A percentile compares a stretch with the other conserved stretches of the same genome.
Evolutionary conservation across 371 early-diverging fungal species (phyloP).

Genomic region (Saksenaea oblongispora): DNA sequence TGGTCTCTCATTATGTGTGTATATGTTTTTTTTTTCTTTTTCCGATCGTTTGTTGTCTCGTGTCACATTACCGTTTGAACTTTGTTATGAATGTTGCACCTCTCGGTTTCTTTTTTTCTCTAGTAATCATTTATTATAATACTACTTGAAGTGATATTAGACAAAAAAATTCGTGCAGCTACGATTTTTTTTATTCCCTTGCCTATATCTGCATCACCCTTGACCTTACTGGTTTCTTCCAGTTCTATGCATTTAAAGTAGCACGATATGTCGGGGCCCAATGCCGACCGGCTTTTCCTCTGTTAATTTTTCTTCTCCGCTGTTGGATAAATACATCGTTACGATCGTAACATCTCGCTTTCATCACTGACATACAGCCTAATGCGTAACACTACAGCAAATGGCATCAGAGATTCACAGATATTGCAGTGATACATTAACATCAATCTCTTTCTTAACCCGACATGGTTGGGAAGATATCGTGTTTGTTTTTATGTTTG

Average conservation of each 20-base stretch:
- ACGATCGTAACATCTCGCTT: conserved; percentile 76
- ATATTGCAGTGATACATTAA: too few relatives aligned
- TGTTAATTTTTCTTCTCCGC: conserved; percentile 61
- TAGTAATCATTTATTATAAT: conserved; percentile 51
- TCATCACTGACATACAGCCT: conserved; percentile 63
- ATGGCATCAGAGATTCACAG: too few relatives aligned
- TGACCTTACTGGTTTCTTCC: conserved; percentile 78
- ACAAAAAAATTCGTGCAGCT: conserved; percentile 69
- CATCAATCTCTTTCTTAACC: too few relatives aligned
- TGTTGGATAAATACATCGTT: conserved; percentile 71
- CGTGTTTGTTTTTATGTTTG: conserved; percentile 57
- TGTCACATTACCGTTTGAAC: conserved; percentile 44
- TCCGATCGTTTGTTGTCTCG: conserved; percentile 15
- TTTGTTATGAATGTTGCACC: conserved; percentile 69
- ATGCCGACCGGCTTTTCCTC: conserved; percentile 62
- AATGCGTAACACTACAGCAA: too few relatives aligned
- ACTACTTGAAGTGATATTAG: conserved; percentile 64
- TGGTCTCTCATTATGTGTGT: too few relatives aligned
- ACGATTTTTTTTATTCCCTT: conserved; percentile 75
- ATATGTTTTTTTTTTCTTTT: too few relatives aligned
- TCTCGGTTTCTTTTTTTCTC: conserved; percentile 60
- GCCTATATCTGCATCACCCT: conserved; percentile 85
- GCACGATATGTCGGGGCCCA: conserved; percentile 58
- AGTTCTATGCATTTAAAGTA: conserved; percentile 70
- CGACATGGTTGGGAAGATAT: too few relatives aligned